A percentile compares a stretch with the other conserved stretches of the same genome.
These are phyloP conservation scores for Aspergillus egyptiacus DNA, from an alignment of 495 filamentous ascomycete genomes.

Conservation along the genomic window DNA sequence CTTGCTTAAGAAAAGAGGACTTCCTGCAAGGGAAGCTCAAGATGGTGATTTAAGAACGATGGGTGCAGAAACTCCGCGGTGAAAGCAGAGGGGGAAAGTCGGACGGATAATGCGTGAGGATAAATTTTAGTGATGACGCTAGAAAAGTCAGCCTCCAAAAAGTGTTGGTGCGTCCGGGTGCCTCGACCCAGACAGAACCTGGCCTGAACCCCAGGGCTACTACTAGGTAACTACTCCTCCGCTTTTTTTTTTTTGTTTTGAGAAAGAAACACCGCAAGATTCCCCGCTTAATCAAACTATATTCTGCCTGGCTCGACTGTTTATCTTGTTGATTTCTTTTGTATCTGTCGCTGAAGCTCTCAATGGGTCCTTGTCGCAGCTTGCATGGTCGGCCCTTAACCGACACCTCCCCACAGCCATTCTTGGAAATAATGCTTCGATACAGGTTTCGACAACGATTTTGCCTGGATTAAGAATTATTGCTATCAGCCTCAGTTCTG, in stretches of 20 bases:
- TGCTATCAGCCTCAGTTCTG: too few species aligned
- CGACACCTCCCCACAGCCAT: neutral
- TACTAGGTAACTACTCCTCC: too few species aligned
- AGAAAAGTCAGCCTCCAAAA: conserved; percentile 40
- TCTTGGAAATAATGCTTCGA: neutral
- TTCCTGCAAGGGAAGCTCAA: conserved; percentile 15
- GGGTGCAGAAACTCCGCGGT: conserved; percentile 33
- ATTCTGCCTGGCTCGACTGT: too few species aligned
- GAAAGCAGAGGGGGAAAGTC: conserved; percentile 41
- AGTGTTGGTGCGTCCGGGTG: conserved; percentile 24
- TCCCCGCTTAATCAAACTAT: neutral
- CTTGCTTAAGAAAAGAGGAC: conserved; percentile 19
- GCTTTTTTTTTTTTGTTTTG: too few species aligned
- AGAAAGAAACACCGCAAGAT: too few species aligned
- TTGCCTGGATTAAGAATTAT: too few species aligned
- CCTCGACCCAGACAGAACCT: conserved; percentile 21
- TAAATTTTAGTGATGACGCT: conserved; percentile 49
- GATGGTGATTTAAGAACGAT: conserved; percentile 3
- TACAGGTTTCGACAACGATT: too few species aligned
- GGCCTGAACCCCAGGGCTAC: conserved; percentile 18
- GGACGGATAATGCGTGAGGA: conserved; percentile 41
- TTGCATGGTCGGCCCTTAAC: neutral
- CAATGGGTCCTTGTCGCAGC: neutral
- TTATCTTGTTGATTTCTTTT: too few species aligned
- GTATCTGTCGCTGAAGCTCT: too few species aligned